Evolutionary conservation across 495 filamentous ascomycete species (phyloP).

Genomic region (Hyaloscypha hepaticicola): DNA sequence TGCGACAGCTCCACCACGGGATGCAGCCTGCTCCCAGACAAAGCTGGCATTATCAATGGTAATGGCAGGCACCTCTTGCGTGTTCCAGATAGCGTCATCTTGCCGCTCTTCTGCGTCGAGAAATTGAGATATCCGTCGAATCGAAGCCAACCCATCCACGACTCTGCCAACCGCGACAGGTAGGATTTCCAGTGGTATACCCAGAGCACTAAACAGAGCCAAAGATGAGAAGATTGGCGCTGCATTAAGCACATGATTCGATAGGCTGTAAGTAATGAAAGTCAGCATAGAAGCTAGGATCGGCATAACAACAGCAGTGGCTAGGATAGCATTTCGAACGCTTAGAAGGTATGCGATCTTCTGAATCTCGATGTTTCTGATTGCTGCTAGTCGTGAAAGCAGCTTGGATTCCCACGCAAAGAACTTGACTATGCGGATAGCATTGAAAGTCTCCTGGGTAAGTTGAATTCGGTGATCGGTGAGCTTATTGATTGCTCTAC

Average conservation of each 20-base stretch:
- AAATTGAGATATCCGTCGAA: conserved; percentile 80
- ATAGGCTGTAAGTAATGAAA: conserved; percentile 86
- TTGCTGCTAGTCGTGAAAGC: conserved; percentile 64
- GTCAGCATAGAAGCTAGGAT: conserved; percentile 90
- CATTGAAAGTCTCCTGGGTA: conserved; percentile 86
- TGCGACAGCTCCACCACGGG: conserved; percentile 34
- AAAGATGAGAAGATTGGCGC: conserved; percentile 86
- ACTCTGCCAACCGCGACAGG: conserved; percentile 82
- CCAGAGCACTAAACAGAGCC: conserved; percentile 84
- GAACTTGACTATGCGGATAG: conserved; percentile 90
- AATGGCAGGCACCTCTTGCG: conserved; percentile 33
- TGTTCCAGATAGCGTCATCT: background rate
- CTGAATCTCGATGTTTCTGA: conserved; percentile 71
- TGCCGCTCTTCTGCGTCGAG: conserved; percentile 69
- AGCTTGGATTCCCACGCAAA: conserved; percentile 91
- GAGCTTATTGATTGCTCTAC: conserved; percentile 79
- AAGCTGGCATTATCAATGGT: conserved; percentile 72
- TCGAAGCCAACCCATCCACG: conserved; percentile 78
- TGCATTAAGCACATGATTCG: conserved; percentile 66
- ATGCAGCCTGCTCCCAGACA: conserved; percentile 84
- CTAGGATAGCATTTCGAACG: conserved; percentile 76
- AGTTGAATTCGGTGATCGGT: conserved; percentile 85
- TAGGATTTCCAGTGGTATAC: conserved; percentile 82
- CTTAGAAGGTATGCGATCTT: conserved; percentile 74
- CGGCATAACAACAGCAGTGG: conserved; percentile 67